Evolutionary conservation across 371 early-diverging fungal genomes (phyloP).

Genomic region (Rhizopus microsporus): DNA sequence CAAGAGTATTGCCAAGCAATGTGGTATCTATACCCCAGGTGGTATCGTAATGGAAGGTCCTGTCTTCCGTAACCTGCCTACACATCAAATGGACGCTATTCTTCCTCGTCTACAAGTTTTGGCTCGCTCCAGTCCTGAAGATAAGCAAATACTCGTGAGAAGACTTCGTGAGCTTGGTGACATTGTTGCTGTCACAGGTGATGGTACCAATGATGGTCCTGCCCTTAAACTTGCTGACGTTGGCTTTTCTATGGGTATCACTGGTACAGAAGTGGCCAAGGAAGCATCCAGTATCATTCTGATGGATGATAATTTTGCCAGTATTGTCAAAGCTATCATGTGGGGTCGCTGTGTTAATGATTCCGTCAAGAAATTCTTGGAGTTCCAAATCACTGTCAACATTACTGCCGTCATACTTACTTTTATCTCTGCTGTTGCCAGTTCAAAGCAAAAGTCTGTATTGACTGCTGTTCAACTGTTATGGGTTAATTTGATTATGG

Average conservation of each 20-base stretch:
- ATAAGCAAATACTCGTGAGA: constrained; percentile 68
- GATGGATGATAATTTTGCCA: constrained; percentile 76
- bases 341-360: constrained; percentile 80
- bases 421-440: constrained; percentile 58
- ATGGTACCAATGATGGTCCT: constrained; percentile 75
- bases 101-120: constrained; percentile 69
- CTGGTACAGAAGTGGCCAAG: constrained; percentile 79
- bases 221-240: constrained; percentile 77
- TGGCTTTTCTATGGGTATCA: constrained; percentile 78
- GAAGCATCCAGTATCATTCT: constrained; percentile 75
- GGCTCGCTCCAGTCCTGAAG: constrained; percentile 71
- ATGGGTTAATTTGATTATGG: constrained; percentile 81
- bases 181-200: constrained; percentile 80
- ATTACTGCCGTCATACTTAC: constrained; percentile 66
- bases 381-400: constrained; percentile 77
- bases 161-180: constrained; percentile 62
- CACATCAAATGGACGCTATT: constrained; percentile 56
- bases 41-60: constrained; percentile 71
- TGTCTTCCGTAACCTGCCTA: constrained; percentile 57
- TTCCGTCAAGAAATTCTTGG: constrained; percentile 73
- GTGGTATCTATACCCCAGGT: constrained; percentile 62
- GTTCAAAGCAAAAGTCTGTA: constrained; percentile 41
- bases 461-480: constrained; percentile 69
- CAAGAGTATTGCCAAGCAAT: constrained; percentile 67
- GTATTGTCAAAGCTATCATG: constrained; percentile 70